These are phyloP conservation scores for Cystobasidium slooffiae DNA, from an alignment of 1,284 basidiomycete species.

Conservation along the genomic window DNA sequence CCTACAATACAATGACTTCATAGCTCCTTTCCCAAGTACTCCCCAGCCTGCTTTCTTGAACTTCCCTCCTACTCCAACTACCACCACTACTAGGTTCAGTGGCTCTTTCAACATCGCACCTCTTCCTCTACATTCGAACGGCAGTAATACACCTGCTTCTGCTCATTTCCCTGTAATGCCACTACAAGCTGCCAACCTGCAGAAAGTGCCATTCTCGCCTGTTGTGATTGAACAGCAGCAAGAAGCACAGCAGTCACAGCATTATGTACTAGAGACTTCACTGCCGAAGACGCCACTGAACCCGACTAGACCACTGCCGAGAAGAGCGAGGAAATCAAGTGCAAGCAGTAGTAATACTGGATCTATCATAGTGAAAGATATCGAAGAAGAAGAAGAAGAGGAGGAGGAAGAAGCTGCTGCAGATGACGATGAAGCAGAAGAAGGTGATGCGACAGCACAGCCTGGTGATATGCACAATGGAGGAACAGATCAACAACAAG, in stretches of 20 bases:
- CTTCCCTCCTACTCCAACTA: slow-evolving; percentile 15
- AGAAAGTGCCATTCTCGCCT: neutral
- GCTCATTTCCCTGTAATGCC: neutral
- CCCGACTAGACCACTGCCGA: neutral
- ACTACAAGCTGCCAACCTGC: neutral
- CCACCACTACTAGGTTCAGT: neutral
- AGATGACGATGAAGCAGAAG: neutral
- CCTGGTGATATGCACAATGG: neutral
- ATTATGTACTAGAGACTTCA: neutral
- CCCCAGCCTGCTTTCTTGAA: slow-evolving; percentile 13
- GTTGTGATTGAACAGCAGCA: neutral
- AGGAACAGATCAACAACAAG: neutral
- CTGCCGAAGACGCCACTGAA: neutral
- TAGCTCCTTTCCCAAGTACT: slow-evolving; percentile 1
- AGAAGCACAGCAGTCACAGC: neutral
- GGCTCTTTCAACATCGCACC: neutral
- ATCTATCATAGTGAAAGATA: slow-evolving; percentile 4
- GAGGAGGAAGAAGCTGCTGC: slow-evolving; percentile 14
- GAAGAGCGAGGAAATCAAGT: slow-evolving; percentile 12
- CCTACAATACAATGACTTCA: neutral
- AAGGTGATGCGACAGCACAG: neutral
- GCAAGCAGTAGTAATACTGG: slow-evolving; percentile 14
- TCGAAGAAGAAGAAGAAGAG: slow-evolving; percentile 10
- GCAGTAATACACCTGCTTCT: neutral
- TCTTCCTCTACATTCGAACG: neutral